Conservation (phyloP, 306 rosid species). For the Coriaria nepalensis region DNA sequence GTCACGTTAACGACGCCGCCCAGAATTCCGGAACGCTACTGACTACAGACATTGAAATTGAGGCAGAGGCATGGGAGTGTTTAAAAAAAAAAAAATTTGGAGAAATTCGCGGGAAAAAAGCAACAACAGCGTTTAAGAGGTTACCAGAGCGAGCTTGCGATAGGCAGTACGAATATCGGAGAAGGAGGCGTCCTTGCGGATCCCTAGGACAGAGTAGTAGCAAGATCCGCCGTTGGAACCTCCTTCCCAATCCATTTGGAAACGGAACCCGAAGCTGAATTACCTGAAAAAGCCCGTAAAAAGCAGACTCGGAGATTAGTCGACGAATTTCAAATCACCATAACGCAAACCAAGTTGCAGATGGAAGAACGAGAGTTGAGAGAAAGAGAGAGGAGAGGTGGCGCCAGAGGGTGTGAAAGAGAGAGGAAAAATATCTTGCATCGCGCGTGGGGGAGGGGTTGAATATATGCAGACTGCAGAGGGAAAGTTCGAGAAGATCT, state of each 20-base stretch:
- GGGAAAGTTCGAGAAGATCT: constrained; percentile 50
- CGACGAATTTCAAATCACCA: neutral
- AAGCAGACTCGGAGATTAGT: too few relatives aligned
- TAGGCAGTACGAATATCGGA: constrained; percentile 83
- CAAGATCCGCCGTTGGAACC: constrained; percentile 69
- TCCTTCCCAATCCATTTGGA: constrained; percentile 65
- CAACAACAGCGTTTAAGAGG: constrained; percentile 5
- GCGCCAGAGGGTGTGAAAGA: neutral
- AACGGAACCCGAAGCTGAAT: neutral
- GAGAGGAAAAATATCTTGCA: constrained; percentile 34
- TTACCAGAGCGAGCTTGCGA: constrained; percentile 83
- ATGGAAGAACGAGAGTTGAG: neutral
- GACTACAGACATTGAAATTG: neutral
- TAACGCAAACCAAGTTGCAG: neutral
- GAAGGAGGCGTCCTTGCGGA: constrained; percentile 71
- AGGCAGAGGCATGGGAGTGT: neutral
- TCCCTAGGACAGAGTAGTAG: constrained; percentile 77
- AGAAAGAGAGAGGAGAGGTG: neutral
- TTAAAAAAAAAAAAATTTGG: neutral
- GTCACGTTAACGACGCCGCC: too few relatives aligned
- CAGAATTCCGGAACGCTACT: neutral
- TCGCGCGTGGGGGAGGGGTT: neutral
- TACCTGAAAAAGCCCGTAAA: neutral
- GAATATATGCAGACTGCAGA: neutral
- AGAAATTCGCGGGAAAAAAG: neutral